Base-by-base conservation (phyloP, 2,329 filamentous ascomycete species). In the Xylariaceae sp. region DNA sequence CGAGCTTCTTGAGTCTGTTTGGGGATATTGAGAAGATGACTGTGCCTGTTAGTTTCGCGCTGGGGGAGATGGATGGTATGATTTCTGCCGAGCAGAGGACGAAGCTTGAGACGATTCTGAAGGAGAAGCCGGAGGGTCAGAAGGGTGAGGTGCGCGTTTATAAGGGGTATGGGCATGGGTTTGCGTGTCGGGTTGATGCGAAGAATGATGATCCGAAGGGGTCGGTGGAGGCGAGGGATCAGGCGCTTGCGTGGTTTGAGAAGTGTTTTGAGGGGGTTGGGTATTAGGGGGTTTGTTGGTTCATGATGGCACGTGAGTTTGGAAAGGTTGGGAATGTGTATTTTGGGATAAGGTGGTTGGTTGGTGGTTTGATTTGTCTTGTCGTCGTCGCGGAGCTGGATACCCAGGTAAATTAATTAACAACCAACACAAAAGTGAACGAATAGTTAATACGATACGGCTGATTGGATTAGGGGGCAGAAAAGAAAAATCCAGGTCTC, bases 1-100 rank as follows among this genome's bases (percentile, higher is more conserved):
- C 83, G 2, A 80, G 77, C 53, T 65, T 77, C 18, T 61, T 86
- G 23, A 67, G 65, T 0, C 56, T 85, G 2, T 79, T 80, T 0
- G 71, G 59, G 9, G 82, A 85, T 53, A 72, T 82, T 18, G 73
- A 80, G 37, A 74, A 73, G 44, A 69, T 81, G 2, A 69, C 62
- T 1, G 60, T 75, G 11, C 81, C 82, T 2, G 63, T 80, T 30
- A 77, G 76, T 44, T 75, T 82, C 58, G 77, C 77, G 1, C 62
- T 81, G 4, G 79, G 76, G 3, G 77, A 79, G 39, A 66, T 70
- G 2, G 82, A 84, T 65, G 67, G 72, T 48, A 72, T 71, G 51
- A 64, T 82, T 47, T 65, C 72, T 0, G 42, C 62, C 18, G 67
- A 70, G 18, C 65, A 74, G 52, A 71, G 74, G 7, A 69, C 71